Base-by-base conservation (phyloP, 352 stramenopile genomes). In the Phytophthora hibernalis region DNA sequence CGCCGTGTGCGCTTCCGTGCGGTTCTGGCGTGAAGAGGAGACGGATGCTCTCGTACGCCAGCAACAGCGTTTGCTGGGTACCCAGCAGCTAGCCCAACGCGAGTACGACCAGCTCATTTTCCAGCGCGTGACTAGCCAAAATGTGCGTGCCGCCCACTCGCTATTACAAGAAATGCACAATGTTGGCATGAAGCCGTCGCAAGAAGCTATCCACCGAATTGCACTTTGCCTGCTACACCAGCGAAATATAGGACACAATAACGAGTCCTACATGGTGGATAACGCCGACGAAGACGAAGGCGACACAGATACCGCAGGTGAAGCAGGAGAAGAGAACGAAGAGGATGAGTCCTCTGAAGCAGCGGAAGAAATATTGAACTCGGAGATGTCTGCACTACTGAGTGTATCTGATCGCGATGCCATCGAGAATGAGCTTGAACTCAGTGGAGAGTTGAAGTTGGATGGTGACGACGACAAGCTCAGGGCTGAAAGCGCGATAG, bases 131-230 rank as follows among this genome's bases (percentile, higher is more conserved):
- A 78, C 75, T 24, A 69, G 73, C 13, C 63, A 79, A 26, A 74
- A 94, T 37, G 44, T 91, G 11, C 65, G 68, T 6, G 70, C 76
- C 5, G 84, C 83, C 26, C 85, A 82, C 70, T 73, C 73, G 24
- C 57, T 96, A 33, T 54, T 96, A 45, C 83, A 94, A 59, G 82
- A 93, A 54, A 90, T 96, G 83, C 87, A 96, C 64, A 92, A 91
- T 70, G 79, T 72, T 8, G 87, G 85, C 18, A 65, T 85, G 55
- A 74, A 83, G 49, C 87, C 87, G 24, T 85, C 76, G 9, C 64
- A 81, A 24, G 74, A 86, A 52, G 89, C 84, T 21, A 87, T 96
- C 44, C 84, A 96, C 61, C 80, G 83, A 48, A 79, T 96, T 54
- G 80, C 88, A 18, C 79, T 87, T 22, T 76, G 82, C 20, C 37